Conservation (phyloP, 78 protist species). For the Dictyostelium brefeldianum region DNA sequence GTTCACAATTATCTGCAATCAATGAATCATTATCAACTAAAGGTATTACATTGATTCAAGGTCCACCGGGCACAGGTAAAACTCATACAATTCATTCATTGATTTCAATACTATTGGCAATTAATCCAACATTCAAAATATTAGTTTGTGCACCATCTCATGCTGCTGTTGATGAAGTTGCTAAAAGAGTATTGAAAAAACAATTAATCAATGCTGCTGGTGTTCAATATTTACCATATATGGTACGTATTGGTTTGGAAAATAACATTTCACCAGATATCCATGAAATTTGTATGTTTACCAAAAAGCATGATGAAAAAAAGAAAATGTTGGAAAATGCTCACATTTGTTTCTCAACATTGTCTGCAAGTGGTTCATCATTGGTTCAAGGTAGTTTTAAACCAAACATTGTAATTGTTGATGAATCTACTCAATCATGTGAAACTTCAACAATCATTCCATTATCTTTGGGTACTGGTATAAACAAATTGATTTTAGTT, state of each 20-base stretch:
- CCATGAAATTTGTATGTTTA: slow-evolving; percentile 20
- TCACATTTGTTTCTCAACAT: slow-evolving; percentile 25
- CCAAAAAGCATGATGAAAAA: too few relatives aligned
- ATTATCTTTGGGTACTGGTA: neutral
- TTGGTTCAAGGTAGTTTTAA: neutral
- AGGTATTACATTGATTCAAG: slow-evolving; percentile 19
- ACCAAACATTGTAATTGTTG: slow-evolving; percentile 78
- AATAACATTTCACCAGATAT: neutral
- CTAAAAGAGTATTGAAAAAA: slow-evolving; percentile 37
- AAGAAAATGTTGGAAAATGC: neutral
- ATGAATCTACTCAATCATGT: slow-evolving; percentile 89
- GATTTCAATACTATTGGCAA: neutral
- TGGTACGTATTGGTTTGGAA: slow-evolving; percentile 30
- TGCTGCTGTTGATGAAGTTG: slow-evolving; percentile 90
- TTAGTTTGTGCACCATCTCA: slow-evolving; percentile 72
- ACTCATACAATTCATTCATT: slow-evolving; percentile 30
- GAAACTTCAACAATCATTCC: slow-evolving; percentile 87
- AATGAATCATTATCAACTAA: neutral
- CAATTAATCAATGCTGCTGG: neutral
- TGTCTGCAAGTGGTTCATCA: slow-evolving; percentile 28
- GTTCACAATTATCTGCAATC: slow-evolving; percentile 31
- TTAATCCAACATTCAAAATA: neutral
- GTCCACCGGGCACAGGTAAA: slow-evolving; percentile 79
- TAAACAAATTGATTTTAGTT: slow-evolving; percentile 71
- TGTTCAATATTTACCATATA: neutral